Evolutionary conservation across 2,329 filamentous ascomycete genomes (phyloP), one percentile per base, ranked within the genome.

Genomic region (Byssochlamys sp.): DNA sequence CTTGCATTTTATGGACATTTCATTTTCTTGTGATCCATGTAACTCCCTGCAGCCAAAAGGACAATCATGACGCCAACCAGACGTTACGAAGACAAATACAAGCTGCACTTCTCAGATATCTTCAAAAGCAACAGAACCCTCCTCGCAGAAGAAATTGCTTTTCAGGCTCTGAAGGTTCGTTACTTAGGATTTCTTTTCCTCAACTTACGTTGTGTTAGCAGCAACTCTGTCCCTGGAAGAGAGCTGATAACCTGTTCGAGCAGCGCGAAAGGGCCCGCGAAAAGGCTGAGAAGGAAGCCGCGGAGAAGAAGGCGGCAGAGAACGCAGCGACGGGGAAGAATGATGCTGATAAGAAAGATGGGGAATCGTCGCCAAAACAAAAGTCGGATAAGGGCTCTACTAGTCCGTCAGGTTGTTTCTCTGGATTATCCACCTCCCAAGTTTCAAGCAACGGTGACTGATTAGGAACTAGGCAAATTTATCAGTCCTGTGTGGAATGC

Each of bases 41-140:
- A 19, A 45, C 19, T 3, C 12, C 14, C 50, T 29, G 9, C 27
- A 14, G 1, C 54, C 49, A 14, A 19, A 19, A 12, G 14, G 24
- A 29, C 26, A 10, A 52, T 11, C 27, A 33, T 50, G 25, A 54
- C 19, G 45, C 25, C 35, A 9, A n/a, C 14, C 48, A 2, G 51
- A 24, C 33, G 28, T 14, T 45, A 25, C 4, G 27, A 50, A 19
- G 39, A 45, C 14, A 55, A 29, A 28, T 49, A 55, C 12, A 63
- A 57, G 45, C 12, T 65, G 26, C 62, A 62, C 11, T 59, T 65
- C 35, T 57, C 58, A 33, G 63, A 65, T 59, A 53, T 65, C 55
- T 62, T 65, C 58, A 65, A 65, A 54, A 65, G 61, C 58, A 45
- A 58, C 55, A 61, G 57, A 55, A 60, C 58, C 5, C 55, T 65